Evolutionary conservation across 2,329 filamentous ascomycete species (phyloP).

Genomic region (Hansfordia pulvinata): DNA sequence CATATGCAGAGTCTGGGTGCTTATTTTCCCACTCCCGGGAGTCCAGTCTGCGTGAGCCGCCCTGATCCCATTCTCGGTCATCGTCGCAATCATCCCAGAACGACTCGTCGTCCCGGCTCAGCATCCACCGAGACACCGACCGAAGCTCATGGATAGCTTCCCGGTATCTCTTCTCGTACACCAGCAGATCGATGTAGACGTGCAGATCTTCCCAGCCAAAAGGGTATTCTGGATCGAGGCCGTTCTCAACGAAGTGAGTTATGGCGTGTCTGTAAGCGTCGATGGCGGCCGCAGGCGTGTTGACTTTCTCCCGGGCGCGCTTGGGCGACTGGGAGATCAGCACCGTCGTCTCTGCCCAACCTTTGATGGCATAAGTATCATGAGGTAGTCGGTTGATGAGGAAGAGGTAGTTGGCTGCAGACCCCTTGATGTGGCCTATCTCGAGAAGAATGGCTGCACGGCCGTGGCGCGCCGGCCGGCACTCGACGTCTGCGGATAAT

Average conservation of each 20-base stretch:
- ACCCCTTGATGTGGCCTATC: slow-evolving; percentile 36
- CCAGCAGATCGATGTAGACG: slow-evolving; percentile 72
- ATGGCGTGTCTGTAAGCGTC: slow-evolving; percentile 35
- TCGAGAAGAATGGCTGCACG: slow-evolving; percentile 45
- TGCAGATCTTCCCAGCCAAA: slow-evolving; percentile 71
- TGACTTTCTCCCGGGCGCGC: slow-evolving; percentile 21
- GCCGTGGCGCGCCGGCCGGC: slow-evolving; percentile 42
- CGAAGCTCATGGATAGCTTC: slow-evolving; percentile 60
- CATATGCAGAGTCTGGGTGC: slow-evolving; percentile 49
- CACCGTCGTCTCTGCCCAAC: slow-evolving; percentile 43
- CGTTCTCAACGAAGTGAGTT: slow-evolving; percentile 21
- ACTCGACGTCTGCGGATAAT: slow-evolving; percentile 40
- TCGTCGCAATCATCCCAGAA: slow-evolving; percentile 62
- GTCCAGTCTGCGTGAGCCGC: slow-evolving; percentile 57
- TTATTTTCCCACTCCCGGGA: no score
- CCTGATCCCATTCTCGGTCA: slow-evolving; percentile 79
- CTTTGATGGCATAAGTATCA: slow-evolving; percentile 40
- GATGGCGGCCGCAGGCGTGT: slow-evolving; percentile 21
- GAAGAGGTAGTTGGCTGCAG: slow-evolving; percentile 41
- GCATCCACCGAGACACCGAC: slow-evolving; percentile 64
- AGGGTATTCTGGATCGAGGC: slow-evolving; percentile 18
- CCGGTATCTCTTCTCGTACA: slow-evolving; percentile 45
- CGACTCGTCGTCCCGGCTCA: slow-evolving; percentile 58
- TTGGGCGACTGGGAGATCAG: slow-evolving; percentile 29
- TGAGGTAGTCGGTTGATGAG: slow-evolving; percentile 37